A percentile compares a stretch with the other conserved stretches of the same genome.
phyloP scores from a whole-genome alignment of 2,329 filamentous ascomycete species.

The Rasamsonia emersonii region DNA sequence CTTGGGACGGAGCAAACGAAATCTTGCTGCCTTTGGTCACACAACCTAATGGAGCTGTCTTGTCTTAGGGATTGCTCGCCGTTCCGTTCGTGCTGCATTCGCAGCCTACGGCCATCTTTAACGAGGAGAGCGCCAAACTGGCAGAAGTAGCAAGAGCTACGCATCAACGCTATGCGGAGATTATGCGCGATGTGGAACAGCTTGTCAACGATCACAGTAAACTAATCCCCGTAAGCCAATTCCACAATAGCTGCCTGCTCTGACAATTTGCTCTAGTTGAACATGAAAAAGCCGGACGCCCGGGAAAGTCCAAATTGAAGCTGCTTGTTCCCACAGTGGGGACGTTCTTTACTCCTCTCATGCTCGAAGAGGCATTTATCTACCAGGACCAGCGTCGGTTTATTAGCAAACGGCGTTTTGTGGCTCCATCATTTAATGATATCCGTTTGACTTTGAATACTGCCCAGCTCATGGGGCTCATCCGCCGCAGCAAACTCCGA shows the following conservation, averaged over 20 bases:
- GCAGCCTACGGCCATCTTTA: conserved; percentile 80
- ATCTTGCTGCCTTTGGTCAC: conserved; percentile 5
- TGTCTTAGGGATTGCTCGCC: conserved; percentile 62
- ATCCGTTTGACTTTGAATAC: conserved; percentile 88
- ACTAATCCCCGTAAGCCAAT: conserved; percentile 12
- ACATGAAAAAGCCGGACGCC: conserved; percentile 57
- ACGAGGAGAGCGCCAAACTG: conserved; percentile 55
- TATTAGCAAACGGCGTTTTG: conserved; percentile 86
- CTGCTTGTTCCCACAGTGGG: conserved; percentile 85
- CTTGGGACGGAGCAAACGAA: too few species aligned
- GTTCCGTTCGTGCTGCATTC: conserved; percentile 96
- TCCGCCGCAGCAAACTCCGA: conserved; percentile 61
- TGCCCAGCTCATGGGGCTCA: conserved; percentile 87
- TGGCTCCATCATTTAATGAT: conserved; percentile 95
- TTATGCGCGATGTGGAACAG: conserved; percentile 84
- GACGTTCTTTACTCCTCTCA: conserved; percentile 84
- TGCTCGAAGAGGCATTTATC: conserved; percentile 80
- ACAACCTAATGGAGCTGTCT: too few species aligned
- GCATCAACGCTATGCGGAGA: conserved; percentile 84
- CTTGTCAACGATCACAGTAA: conserved; percentile 88
- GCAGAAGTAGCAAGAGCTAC: conserved; percentile 69
- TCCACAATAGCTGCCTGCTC: conserved; percentile 4
- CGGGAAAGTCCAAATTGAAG: conserved; percentile 78
- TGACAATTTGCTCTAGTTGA: conserved; percentile 44
- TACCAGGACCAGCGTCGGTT: conserved; percentile 79